Evolutionary conservation across 306 rosid genomes (phyloP).

Genomic region (Calophaca sinica): DNA sequence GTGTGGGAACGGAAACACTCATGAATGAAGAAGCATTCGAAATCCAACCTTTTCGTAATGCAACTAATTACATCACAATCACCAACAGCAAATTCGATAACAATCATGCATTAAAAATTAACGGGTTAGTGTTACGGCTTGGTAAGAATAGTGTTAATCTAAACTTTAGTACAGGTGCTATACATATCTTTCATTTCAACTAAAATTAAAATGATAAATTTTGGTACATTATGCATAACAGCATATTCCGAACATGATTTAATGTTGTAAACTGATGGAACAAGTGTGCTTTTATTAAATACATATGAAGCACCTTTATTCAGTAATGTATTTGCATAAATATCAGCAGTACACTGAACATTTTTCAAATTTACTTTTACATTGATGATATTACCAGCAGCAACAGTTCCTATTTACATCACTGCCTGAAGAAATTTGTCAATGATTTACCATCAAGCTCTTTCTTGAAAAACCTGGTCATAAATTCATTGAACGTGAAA

Average conservation of each 20-base stretch:
- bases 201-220: no score
- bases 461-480: constrained; percentile 64
- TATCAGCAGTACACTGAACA: background rate
- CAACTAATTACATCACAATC: constrained; percentile 3
- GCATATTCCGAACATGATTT: background rate
- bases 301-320: background rate
- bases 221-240: background rate
- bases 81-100: background rate
- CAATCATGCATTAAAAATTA: background rate
- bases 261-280: background rate
- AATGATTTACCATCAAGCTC: constrained; percentile 73
- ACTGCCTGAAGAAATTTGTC: constrained; percentile 57
- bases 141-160: background rate
- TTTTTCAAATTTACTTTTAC: background rate
- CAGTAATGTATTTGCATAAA: background rate
- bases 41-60: background rate
- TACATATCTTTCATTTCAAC: background rate
- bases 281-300: background rate
- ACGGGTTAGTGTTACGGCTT: background rate
- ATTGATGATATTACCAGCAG: background rate
- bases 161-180: background rate
- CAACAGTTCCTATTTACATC: background rate
- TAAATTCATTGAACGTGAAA: constrained; percentile 59
- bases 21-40: background rate
- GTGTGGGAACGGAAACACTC: no score